Conservation (phyloP, 345 rosid genomes). For the Triadica sebifera region DNA sequence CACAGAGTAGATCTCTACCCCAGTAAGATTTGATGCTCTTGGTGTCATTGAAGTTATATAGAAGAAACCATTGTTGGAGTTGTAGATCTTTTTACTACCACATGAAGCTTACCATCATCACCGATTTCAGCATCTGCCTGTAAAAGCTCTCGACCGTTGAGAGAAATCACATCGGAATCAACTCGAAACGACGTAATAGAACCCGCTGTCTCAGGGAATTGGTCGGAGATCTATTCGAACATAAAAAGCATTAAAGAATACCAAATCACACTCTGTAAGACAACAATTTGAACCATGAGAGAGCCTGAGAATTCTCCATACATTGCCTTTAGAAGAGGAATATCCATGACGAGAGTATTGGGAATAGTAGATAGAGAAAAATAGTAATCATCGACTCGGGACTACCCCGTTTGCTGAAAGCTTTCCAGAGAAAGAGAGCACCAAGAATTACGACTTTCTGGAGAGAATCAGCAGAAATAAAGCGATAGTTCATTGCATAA, state of each 20-base stretch:
- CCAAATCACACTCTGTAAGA: slow-evolving; percentile 79
- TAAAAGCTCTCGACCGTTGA: slow-evolving; percentile 70
- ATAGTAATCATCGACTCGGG: slow-evolving; percentile 82
- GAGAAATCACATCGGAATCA: slow-evolving; percentile 73
- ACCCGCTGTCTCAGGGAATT: slow-evolving; percentile 79
- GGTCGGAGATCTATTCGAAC: slow-evolving; percentile 78
- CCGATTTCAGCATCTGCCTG: slow-evolving; percentile 83
- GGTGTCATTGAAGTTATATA: slow-evolving; percentile 62
- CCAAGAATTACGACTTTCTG: slow-evolving; percentile 67
- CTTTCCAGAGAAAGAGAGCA: slow-evolving; percentile 71
- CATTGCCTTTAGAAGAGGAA: slow-evolving; percentile 77
- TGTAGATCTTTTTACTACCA: slow-evolving; percentile 54
- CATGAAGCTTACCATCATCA: slow-evolving; percentile 81
- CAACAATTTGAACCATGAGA: slow-evolving; percentile 83
- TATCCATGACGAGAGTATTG: slow-evolving; percentile 82
- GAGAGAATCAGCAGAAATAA: slow-evolving; percentile 78
- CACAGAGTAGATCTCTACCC: slow-evolving; percentile 74
- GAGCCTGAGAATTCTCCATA: slow-evolving; percentile 72
- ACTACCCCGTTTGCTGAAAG: slow-evolving; percentile 48
- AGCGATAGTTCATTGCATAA: slow-evolving; percentile 75
- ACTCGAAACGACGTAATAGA: slow-evolving; percentile 74
- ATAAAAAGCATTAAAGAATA: slow-evolving; percentile 75
- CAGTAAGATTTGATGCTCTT: slow-evolving; percentile 74
- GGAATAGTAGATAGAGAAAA: slow-evolving; percentile 80
- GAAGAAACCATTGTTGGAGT: slow-evolving; percentile 66